These are phyloP conservation scores for Blastocystis sp. DNA, from an alignment of 352 stramenopile genomes.

Conservation along the genomic window DNA sequence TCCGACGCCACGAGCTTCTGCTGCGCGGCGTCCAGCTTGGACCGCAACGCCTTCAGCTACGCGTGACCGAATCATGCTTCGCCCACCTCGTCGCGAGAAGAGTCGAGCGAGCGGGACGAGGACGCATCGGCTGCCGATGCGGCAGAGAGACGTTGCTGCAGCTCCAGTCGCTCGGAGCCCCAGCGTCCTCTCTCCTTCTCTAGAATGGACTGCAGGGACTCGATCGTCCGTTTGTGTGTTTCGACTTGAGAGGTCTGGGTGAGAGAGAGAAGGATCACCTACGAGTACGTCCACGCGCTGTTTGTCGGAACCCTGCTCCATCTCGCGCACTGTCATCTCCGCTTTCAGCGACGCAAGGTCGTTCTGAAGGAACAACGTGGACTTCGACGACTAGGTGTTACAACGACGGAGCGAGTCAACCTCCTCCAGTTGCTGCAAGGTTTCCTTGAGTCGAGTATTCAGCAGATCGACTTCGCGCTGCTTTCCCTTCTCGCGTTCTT, in stretches of 20 bases:
- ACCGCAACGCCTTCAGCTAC: not conserved
- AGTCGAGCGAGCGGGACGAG: not conserved
- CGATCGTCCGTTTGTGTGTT: not conserved
- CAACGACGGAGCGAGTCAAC: not conserved
- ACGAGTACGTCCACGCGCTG: not conserved
- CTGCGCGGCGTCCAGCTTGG: not conserved
- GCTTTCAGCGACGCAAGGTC: not conserved
- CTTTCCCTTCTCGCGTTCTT: not conserved
- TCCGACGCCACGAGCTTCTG: not conserved
- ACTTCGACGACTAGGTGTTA: not conserved
- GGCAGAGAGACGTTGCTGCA: not conserved
- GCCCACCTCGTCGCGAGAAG: not conserved
- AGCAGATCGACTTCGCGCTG: not conserved
- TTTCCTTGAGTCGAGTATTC: not conserved
- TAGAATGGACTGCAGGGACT: not conserved
- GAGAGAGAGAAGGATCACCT: not conserved
- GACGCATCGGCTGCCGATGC: not conserved
- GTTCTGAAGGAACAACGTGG: not conserved
- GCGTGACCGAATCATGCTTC: not conserved
- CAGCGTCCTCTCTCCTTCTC: not conserved
- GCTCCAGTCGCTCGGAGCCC: not conserved
- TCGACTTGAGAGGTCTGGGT: not conserved
- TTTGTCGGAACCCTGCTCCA: not conserved
- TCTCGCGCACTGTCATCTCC: not conserved
- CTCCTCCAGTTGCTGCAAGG: not conserved